Percentiles rank a stretch among this genome's conserved stretches.
Conservation (phyloP, 2,329 filamentous ascomycete species). For the Curvularia verruculosa region DNA sequence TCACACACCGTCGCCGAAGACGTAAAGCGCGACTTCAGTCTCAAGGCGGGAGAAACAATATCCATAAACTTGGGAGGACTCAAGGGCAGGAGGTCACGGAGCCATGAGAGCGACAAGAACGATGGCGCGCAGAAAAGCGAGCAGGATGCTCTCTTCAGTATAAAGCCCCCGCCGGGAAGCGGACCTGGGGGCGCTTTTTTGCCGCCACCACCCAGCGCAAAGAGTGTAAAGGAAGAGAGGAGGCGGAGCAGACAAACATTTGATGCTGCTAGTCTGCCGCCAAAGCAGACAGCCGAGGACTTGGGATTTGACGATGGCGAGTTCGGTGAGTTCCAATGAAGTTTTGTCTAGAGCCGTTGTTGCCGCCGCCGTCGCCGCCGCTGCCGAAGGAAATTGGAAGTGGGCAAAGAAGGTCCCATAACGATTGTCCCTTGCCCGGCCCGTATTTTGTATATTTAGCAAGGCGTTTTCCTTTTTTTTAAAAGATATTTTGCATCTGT, state of each 20-base stretch:
- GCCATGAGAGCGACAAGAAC: slow-evolving; percentile 49
- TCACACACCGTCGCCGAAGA: slow-evolving; percentile 51
- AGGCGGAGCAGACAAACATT: slow-evolving; percentile 58
- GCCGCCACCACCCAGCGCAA: slow-evolving; percentile 70
- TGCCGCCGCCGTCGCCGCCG: too few relatives aligned
- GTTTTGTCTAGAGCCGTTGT: too few relatives aligned
- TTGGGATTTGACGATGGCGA: slow-evolving; percentile 86
- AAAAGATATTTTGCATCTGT: slow-evolving; percentile 17
- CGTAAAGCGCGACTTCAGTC: slow-evolving; percentile 74
- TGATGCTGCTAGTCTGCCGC: slow-evolving; percentile 23
- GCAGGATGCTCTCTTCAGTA: slow-evolving; percentile 67
- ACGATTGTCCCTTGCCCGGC: too few relatives aligned
- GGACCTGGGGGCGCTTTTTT: slow-evolving; percentile 54
- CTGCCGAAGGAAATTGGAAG: too few relatives aligned
- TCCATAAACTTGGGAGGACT: slow-evolving; percentile 73
- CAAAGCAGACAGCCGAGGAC: slow-evolving; percentile 58
- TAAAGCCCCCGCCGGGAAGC: slow-evolving; percentile 70
- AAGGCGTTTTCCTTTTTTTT: slow-evolving; percentile 21
- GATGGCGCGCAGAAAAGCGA: slow-evolving; percentile 42
- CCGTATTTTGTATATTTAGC: slow-evolving; percentile 23
- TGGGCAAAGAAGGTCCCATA: too few relatives aligned
- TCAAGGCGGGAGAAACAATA: slow-evolving; percentile 91
- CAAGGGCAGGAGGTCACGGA: slow-evolving; percentile 55
- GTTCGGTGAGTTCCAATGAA: slow-evolving; percentile 79
- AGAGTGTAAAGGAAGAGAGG: slow-evolving; percentile 67